Evolutionary conservation across 2,329 filamentous ascomycete species (phyloP).

Genomic region (Fragosphaeria purpurea): DNA sequence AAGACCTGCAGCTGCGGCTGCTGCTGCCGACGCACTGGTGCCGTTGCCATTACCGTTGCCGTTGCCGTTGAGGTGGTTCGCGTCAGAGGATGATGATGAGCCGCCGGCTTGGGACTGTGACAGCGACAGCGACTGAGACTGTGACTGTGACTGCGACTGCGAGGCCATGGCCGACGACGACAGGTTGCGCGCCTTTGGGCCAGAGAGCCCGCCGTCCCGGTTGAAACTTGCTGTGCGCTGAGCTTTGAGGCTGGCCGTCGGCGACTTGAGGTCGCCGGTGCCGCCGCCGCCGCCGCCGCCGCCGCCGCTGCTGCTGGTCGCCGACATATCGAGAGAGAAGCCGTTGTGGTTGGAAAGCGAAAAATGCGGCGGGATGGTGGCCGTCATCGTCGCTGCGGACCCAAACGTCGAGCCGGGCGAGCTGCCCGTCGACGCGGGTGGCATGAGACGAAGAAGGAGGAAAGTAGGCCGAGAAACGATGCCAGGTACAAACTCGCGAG

Average conservation of each 20-base stretch:
- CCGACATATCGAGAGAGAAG: conserved; percentile 39
- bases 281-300: conserved; percentile 25
- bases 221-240: conserved; percentile 41
- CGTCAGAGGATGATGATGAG: neutral
- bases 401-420: conserved; percentile 35
- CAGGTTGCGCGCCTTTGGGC: conserved; percentile 42
- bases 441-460: conserved; percentile 25
- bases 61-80: neutral
- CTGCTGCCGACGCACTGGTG: neutral
- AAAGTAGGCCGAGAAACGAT: too few species aligned
- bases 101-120: too few species aligned
- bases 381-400: conserved; percentile 21
- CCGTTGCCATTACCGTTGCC: neutral
- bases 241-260: conserved; percentile 33
- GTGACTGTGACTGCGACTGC: too few species aligned
- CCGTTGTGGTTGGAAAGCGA: conserved; percentile 34
- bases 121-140: too few species aligned
- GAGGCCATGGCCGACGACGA: conserved; percentile 38
- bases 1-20: conserved; percentile 14
- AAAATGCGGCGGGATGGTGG: conserved; percentile 30
- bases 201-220: conserved; percentile 40
- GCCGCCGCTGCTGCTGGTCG: conserved; percentile 30
- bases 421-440: conserved; percentile 40
- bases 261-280: conserved; percentile 35
- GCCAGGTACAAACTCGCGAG: too few species aligned